Percentiles rank a stretch among this genome's conserved stretches.
These are phyloP conservation scores for Antrodiella citrinella DNA, from an alignment of 768 basidiomycete species.

Conservation along the genomic window DNA sequence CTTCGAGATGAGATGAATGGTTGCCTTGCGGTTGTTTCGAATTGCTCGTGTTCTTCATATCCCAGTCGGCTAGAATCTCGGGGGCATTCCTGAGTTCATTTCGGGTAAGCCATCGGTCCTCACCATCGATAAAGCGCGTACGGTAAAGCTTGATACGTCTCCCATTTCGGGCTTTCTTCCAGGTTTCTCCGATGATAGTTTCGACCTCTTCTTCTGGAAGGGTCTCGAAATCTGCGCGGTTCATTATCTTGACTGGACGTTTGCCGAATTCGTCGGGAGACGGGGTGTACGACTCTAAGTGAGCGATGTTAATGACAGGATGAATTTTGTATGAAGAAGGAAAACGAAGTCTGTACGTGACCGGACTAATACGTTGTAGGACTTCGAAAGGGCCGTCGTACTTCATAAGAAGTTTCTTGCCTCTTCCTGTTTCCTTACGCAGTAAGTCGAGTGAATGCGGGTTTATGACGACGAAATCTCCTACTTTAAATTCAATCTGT, in stretches of 20 bases:
- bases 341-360: conserved; percentile 22
- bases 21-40: not conserved
- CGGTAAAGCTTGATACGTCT: conserved; percentile 3
- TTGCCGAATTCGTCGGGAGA: conserved; percentile 20
- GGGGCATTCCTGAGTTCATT: conserved; percentile 6
- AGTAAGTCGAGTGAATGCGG: not conserved
- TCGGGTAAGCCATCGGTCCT: conserved; percentile 8
- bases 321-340: conserved; percentile 24
- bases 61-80: not conserved
- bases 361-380: conserved; percentile 17
- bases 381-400: conserved; percentile 28
- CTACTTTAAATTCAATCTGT: conserved; percentile 19
- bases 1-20: not conserved
- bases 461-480: conserved; percentile 18
- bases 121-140: conserved; percentile 1
- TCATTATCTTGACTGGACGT: conserved; percentile 2
- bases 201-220: conserved; percentile 18
- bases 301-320: conserved; percentile 26
- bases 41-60: not conserved
- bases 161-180: conserved; percentile 8
- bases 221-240: conserved; percentile 9
- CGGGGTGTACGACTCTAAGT: conserved; percentile 20
- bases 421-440: conserved; percentile 13
- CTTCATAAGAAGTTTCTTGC: conserved; percentile 8
- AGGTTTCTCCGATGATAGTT: conserved; percentile 15